phyloP scores from a whole-genome alignment of 129 eudicot species.

The Saposhnikovia divaricata region DNA sequence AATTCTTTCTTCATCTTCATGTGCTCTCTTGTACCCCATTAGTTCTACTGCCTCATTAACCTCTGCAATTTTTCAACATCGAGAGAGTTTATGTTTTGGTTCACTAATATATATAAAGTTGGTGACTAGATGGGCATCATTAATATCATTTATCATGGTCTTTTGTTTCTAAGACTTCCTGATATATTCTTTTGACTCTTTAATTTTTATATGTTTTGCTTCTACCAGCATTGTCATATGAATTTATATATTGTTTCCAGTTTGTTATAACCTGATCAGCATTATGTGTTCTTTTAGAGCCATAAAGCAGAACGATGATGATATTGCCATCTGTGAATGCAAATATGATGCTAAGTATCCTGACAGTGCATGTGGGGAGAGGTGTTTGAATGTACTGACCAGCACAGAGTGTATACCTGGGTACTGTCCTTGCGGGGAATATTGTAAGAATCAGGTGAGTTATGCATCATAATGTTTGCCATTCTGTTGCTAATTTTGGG shows the following conservation, averaged over 20 bases:
- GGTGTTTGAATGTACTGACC: conserved; percentile 86
- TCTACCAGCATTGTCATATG: background rate
- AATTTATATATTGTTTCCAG: background rate
- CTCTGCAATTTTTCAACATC: background rate
- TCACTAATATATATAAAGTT: background rate
- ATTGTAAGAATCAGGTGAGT: conserved; percentile 34
- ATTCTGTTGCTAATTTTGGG: background rate
- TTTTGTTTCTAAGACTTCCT: background rate
- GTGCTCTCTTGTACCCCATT: background rate
- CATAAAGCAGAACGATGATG: conserved; percentile 73
- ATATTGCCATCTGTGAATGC: conserved; percentile 82
- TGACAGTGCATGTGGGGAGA: conserved; percentile 81
- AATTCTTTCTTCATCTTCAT: background rate
- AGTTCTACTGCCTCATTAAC: background rate
- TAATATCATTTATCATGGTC: background rate
- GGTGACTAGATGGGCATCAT: background rate
- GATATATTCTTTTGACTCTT: background rate
- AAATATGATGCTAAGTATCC: conserved; percentile 50
- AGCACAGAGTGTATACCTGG: conserved; percentile 91
- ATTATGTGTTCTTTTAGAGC: conserved; percentile 28
- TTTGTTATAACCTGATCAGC: background rate
- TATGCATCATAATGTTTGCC: background rate
- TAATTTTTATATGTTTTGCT: background rate
- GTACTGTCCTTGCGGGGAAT: conserved; percentile 67
- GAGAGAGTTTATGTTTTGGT: background rate